These are phyloP conservation scores for Acarospora socialis DNA, from an alignment of 2,329 filamentous ascomycete species.

Conservation along the genomic window DNA sequence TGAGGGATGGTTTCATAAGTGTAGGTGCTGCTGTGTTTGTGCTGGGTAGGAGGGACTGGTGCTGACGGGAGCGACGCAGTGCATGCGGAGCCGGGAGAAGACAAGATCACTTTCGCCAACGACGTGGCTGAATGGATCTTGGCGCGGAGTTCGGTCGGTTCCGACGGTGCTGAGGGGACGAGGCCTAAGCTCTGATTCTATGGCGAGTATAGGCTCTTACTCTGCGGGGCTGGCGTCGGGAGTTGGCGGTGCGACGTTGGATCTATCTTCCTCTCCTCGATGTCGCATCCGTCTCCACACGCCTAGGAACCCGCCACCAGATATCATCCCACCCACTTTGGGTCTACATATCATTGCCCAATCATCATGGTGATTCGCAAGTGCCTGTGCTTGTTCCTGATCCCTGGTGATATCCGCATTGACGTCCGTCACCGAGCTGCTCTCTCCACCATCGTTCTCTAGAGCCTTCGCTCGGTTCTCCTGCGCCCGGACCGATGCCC, in stretches of 20 bases:
- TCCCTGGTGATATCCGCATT: not conserved
- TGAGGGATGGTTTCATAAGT: constrained; percentile 64
- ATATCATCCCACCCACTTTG: constrained; percentile 32
- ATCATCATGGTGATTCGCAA: constrained; percentile 11
- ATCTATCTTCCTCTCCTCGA: not conserved
- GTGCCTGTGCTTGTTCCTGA: constrained; percentile 1
- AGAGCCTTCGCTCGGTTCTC: not conserved
- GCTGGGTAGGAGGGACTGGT: constrained; percentile 20
- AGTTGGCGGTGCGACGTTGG: not conserved
- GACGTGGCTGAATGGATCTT: constrained; percentile 56
- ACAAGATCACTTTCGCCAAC: constrained; percentile 28
- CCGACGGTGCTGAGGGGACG: not conserved
- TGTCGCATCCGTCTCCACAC: constrained; percentile 28
- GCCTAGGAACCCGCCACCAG: constrained; percentile 38
- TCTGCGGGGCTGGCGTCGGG: not conserved
- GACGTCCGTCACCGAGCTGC: not conserved
- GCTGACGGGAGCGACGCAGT: constrained; percentile 25
- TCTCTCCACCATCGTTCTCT: not conserved
- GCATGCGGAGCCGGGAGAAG: constrained; percentile 41
- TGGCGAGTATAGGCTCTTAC: not conserved
- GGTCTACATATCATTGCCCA: constrained; percentile 38
- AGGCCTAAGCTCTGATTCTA: not conserved
- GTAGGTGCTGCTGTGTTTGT: constrained; percentile 27
- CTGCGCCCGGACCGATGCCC: constrained; percentile 1
- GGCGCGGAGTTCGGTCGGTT: constrained; percentile 21